These are phyloP conservation scores for Acacia crassicarpa DNA, from an alignment of 306 rosid genomes.

Conservation along the genomic window DNA sequence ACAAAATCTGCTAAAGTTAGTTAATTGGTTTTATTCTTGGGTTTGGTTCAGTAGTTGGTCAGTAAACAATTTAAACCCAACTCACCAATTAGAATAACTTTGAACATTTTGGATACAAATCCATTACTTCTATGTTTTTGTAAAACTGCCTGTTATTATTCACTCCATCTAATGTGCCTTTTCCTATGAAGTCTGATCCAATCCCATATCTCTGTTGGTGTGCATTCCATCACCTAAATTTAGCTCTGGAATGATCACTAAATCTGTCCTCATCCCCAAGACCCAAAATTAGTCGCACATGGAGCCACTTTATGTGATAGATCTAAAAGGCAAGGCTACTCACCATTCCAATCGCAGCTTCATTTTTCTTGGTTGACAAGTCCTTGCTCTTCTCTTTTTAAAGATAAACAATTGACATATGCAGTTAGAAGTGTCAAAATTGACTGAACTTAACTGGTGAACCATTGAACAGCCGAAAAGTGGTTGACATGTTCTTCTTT, in stretches of 20 bases:
- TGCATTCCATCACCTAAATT: background rate
- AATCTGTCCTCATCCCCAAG: background rate
- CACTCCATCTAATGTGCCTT: background rate
- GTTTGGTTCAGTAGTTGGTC: background rate
- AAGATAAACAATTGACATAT: background rate
- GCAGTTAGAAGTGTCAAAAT: background rate
- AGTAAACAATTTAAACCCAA: background rate
- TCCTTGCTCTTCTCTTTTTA: background rate
- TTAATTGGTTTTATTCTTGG: background rate
- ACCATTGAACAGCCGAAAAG: background rate
- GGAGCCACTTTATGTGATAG: background rate
- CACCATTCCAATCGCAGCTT: background rate
- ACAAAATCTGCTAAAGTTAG: background rate
- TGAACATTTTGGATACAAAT: background rate
- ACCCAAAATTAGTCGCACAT: background rate
- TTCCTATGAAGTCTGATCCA: background rate
- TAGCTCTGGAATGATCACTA: background rate
- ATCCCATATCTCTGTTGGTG: background rate
- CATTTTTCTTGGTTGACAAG: background rate
- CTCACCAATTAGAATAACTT: background rate
- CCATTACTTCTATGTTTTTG: background rate
- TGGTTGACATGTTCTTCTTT: background rate
- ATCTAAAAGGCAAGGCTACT: background rate
- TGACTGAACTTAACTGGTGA: background rate
- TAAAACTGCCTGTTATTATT: background rate